Percentiles rank a stretch among this genome's conserved stretches.
Conservation (phyloP, 164 flowering plant genomes). For the Annona squamosa region DNA sequence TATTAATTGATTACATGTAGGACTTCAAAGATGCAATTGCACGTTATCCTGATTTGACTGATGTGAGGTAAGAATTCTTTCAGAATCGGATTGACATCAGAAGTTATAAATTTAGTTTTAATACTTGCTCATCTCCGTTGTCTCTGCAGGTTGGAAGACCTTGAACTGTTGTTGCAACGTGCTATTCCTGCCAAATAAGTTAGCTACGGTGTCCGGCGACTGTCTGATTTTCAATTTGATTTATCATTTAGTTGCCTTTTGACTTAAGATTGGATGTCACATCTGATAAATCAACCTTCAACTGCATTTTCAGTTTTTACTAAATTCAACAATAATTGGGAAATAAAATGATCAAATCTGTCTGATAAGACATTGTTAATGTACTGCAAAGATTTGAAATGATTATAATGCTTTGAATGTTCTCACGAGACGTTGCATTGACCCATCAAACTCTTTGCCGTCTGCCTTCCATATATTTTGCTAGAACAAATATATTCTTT, state of each 20-base stretch:
- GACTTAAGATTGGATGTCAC: neutral
- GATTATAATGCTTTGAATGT: too few relatives aligned
- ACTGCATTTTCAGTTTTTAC: neutral
- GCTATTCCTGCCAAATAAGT: conserved; percentile 36
- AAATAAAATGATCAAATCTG: neutral
- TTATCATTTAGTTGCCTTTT: neutral
- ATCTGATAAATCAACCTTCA: neutral
- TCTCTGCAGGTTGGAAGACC: conserved; percentile 52
- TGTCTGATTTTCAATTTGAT: neutral
- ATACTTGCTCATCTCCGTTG: neutral
- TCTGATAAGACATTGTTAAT: too few relatives aligned
- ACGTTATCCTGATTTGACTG: conserved; percentile 67
- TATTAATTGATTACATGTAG: conserved; percentile 25
- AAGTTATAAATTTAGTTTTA: neutral
- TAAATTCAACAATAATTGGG: neutral
- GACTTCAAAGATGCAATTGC: conserved; percentile 86
- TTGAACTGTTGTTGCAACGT: conserved; percentile 54
- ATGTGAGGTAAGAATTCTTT: conserved; percentile 45
- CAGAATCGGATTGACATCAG: neutral
- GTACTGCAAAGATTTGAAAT: too few relatives aligned
- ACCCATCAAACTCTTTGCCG: too few relatives aligned
- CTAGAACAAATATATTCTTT: too few relatives aligned
- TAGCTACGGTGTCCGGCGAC: neutral
- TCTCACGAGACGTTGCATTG: too few relatives aligned
- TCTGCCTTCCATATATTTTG: too few relatives aligned